These are phyloP conservation scores for Auxenochlorella pyrenoidosa DNA, from an alignment of 139 green algal genomes.

Conservation along the genomic window DNA sequence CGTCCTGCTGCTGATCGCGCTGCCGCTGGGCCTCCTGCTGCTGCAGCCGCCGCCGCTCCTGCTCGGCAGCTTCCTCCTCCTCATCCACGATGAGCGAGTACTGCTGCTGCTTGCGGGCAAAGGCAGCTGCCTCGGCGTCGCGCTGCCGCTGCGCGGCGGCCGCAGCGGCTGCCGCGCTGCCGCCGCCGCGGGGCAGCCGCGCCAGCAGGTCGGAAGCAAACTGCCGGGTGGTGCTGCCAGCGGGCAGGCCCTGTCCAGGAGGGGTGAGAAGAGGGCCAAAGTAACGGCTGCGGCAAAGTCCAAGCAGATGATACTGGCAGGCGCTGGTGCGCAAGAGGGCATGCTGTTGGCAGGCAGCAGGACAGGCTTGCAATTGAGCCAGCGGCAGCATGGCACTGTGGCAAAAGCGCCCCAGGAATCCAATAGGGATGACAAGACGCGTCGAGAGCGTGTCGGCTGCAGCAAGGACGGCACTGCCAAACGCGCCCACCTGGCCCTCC, in stretches of 20 bases:
- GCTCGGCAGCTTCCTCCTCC: constrained; percentile 36
- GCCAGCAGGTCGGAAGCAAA: constrained; percentile 75
- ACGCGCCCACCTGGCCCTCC: constrained; percentile 16
- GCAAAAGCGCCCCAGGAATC: background rate
- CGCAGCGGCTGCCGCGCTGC: background rate
- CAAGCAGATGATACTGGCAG: no score
- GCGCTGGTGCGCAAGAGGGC: no score
- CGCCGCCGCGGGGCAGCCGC: constrained; percentile 43
- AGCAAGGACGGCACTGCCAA: background rate
- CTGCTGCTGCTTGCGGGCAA: constrained; percentile 54
- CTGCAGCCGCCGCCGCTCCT: constrained; percentile 24
- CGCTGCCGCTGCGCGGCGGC: constrained; percentile 32
- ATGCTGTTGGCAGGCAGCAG: background rate
- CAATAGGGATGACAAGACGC: background rate
- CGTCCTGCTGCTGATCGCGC: constrained; percentile 53
- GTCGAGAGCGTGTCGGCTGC: no score
- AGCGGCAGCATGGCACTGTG: background rate
- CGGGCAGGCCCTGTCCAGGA: constrained; percentile 61
- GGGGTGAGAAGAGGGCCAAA: background rate
- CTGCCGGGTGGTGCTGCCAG: constrained; percentile 41
- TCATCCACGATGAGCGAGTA: constrained; percentile 69
- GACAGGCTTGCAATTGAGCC: no score
- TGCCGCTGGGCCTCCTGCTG: constrained; percentile 44
- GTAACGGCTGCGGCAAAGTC: background rate
- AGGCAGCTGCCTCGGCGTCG: constrained; percentile 49